Evolutionary conservation across 805 yeast species (phyloP), one percentile per base, ranked within the genome.

Genomic region (Cyberlindnera xylosilytica): DNA sequence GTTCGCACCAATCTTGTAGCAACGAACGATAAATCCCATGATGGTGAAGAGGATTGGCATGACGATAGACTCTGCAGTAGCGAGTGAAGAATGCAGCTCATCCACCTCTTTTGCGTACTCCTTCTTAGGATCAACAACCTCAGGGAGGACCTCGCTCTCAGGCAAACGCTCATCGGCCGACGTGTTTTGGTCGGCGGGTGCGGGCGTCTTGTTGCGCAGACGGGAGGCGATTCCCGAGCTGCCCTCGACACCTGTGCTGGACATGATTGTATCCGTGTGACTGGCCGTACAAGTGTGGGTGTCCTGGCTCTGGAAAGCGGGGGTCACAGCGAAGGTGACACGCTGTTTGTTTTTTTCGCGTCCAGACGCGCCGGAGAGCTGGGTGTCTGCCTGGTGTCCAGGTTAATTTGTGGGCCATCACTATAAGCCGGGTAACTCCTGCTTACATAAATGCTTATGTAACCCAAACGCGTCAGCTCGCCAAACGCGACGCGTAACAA

Each of bases 1-100:
- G 47, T 87, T 85, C 43, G 74, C 70, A 41, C 86, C 84, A 52
- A 91, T 83, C 48, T 74, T 70, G 67, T 86, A 81, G 63, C 89
- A 78, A 54, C 98, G 78, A 32, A 87, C 74, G 48, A 73, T 74
- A 54, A 90, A 84, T 9, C 93, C 81, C 16, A 83, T 50, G 2
- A 74, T 45, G 1, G 97, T 89, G 57, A 90, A 73, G 18, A 80
- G 36, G 4, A 83, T 53, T n/a, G 89, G 84, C 26, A 79, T 81
- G 40, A 78, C 54, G 50, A 72, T 58, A 4, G 52, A 39, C 46
- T 58, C 62, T 1, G 54, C 57, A 13, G 44, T 39, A 1, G 39
- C 36, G 3, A 54, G 38, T 7, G 60, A 57, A 8, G 50, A 34
- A 19, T 47, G 39, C n/a, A 54, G 42, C 34, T 52, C 58, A 6